These are phyloP conservation scores for Astragalus glycyphyllos DNA, from an alignment of 306 rosid species.

Conservation along the genomic window DNA sequence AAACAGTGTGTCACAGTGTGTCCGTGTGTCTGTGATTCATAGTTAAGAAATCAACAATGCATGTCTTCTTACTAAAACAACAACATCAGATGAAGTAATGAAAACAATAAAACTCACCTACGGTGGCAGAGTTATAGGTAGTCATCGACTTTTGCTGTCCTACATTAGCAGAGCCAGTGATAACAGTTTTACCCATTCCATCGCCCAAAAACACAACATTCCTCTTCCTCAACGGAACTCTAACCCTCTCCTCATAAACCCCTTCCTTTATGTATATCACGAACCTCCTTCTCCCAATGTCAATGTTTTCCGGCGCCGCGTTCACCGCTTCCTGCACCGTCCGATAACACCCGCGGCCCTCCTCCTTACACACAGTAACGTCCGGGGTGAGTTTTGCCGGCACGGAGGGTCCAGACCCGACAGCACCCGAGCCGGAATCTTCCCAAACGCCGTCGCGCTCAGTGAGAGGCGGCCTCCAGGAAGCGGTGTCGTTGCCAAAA, in stretches of 20 bases:
- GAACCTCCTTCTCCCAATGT: constrained; percentile 46
- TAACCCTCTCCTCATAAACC: constrained; percentile 80
- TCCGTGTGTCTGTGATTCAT: too few relatives aligned
- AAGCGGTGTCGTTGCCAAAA: constrained; percentile 55
- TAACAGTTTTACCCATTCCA: constrained; percentile 85
- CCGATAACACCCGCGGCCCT: constrained; percentile 48
- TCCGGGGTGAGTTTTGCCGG: constrained; percentile 58
- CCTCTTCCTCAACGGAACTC: constrained; percentile 72
- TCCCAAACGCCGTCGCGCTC: constrained; percentile 90
- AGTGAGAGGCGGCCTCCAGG: constrained; percentile 76
- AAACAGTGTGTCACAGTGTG: too few relatives aligned
- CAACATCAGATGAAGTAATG: neutral
- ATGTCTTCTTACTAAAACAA: neutral
- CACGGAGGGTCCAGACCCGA: neutral
- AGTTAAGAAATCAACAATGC: neutral
- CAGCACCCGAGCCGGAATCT: neutral
- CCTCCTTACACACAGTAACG: constrained; percentile 67
- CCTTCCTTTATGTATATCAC: constrained; percentile 79
- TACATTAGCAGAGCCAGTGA: constrained; percentile 66
- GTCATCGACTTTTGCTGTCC: constrained; percentile 61
- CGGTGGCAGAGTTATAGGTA: constrained; percentile 72
- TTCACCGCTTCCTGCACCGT: constrained; percentile 86
- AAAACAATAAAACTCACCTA: constrained; percentile 60
- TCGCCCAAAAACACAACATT: constrained; percentile 80
- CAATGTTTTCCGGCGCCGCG: constrained; percentile 55